Conservation (phyloP, 129 eudicot genomes). For the Smallanthus sonchifolius region DNA sequence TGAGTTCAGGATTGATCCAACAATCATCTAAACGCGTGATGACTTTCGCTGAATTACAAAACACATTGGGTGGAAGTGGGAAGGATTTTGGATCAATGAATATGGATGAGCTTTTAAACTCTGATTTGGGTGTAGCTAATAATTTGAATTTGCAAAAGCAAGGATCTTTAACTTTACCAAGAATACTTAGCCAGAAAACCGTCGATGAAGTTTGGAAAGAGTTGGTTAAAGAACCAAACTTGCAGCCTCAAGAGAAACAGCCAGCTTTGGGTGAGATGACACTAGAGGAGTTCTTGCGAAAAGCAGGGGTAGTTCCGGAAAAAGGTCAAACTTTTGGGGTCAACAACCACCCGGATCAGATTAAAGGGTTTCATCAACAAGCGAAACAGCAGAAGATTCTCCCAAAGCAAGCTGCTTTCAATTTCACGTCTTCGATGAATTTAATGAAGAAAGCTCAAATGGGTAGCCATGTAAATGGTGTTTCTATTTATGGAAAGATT, state of each 20-base stretch:
- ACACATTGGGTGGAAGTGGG: conserved; percentile 47
- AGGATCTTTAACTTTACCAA: conserved; percentile 63
- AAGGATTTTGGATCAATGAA: conserved; percentile 81
- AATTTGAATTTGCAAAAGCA: conserved; percentile 53
- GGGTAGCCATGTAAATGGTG: conserved; percentile 31
- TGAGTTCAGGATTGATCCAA: conserved; percentile 32
- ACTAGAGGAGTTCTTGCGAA: conserved; percentile 59
- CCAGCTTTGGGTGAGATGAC: conserved; percentile 72
- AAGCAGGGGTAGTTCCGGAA: conserved; percentile 69
- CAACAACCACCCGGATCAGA: conserved; percentile 34
- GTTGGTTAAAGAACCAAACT: conserved; percentile 35
- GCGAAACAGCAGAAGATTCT: conserved; percentile 34
- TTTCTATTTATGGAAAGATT: conserved; percentile 28
- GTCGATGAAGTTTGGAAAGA: conserved; percentile 87
- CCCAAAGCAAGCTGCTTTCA: conserved; percentile 53
- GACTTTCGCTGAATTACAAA: conserved; percentile 72
- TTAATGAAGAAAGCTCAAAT: conserved; percentile 30
- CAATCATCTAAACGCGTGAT: conserved; percentile 55
- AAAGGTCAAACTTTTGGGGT: conserved; percentile 39
- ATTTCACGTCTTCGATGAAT: conserved; percentile 41
- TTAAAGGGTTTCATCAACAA: conserved; percentile 31
- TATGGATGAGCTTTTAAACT: conserved; percentile 62
- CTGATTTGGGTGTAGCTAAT: conserved; percentile 32
- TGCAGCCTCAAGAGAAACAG: conserved; percentile 46
- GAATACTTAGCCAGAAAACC: conserved; percentile 69